Evolutionary conservation across 1,284 basidiomycete genomes (phyloP).

Genomic region (Trichosporon sp.): DNA sequence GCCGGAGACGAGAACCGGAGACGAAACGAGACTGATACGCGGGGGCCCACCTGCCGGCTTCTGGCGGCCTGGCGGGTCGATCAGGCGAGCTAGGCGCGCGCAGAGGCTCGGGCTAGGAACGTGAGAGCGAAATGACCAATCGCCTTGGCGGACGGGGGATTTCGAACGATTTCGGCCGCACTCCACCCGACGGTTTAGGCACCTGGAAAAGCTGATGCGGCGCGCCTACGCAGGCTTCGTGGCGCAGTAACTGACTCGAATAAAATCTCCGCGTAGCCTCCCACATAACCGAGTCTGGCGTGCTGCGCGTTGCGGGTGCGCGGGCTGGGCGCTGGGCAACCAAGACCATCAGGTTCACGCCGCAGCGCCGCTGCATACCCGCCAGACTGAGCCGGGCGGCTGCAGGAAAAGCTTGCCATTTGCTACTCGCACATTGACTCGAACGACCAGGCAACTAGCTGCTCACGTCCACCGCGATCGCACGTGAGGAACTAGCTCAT

Average conservation of each 20-base stretch:
- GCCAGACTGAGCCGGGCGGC: slow-evolving; percentile 1
- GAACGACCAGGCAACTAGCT: neutral
- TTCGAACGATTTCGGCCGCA: neutral
- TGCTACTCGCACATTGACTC: slow-evolving; percentile 5
- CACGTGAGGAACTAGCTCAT: neutral
- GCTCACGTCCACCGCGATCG: neutral
- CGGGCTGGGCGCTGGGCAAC: neutral
- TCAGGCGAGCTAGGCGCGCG: neutral
- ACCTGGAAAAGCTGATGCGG: neutral
- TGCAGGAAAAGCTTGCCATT: neutral
- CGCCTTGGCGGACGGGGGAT: neutral
- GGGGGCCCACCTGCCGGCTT: neutral
- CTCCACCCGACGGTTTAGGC: neutral
- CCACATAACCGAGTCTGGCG: neutral
- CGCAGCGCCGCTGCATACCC: neutral
- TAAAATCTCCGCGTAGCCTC: neutral
- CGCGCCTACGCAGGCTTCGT: neutral
- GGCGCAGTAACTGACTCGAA: slow-evolving; percentile 2
- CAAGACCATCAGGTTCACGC: neutral
- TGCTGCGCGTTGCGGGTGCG: neutral
- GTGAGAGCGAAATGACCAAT: neutral
- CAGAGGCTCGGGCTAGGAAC: neutral
- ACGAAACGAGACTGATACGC: neutral
- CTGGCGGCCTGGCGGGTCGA: neutral
- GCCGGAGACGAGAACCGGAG: neutral